Base-by-base conservation (phyloP, 2,329 filamentous ascomycete genomes). In the Trematosphaeria pertusa region DNA sequence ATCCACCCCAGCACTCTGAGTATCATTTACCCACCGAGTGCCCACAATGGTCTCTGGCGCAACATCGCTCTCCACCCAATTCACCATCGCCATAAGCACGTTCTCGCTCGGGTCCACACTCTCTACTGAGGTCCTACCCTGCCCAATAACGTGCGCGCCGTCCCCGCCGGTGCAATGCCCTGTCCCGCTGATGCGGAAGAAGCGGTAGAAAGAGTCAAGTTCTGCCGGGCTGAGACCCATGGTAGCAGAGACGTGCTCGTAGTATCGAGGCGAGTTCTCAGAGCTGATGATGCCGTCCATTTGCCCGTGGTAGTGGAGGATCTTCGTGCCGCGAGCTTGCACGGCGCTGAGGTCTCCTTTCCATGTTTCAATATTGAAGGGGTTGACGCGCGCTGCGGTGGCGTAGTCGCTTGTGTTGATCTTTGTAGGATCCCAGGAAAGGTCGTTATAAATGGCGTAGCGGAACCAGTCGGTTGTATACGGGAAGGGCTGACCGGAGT, bases 121-220 rank as follows among this genome's bases (percentile, higher is more conserved):
- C 9, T 61, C 56, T 2, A 57, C 34, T 14, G 54, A 52, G 3
- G 31, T 32, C n/a, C 34, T 24, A 6, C 21, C 21, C 40, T 72
- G 67, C 2, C 71, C 70, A 30, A 73, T 67, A 6, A 50, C 61
- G 36, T 61, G 64, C 1, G 79, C 79, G 1, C 80, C 79, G 1
- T 64, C 67, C 5, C 81, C 81, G 5, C 75, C 74, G 22, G 48
- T 52, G 57, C 81, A 83, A 61, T 83, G 81, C 2, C 63, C 70
- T 69, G 81, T 79, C 5, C 81, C 82, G 46, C 62, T 77, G 61
- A 78, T 78, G 22, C 73, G 73, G 69, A 84, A 83, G 62, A 73
- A 77, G 37, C 80, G 74, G 53, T 80, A 76, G 48, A 78, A 79
- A 1, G 64, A 56, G 45, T 79, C 75, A 4, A 79, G 58, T 43